Evolutionary conservation across 2,329 filamentous ascomycete species (phyloP), one percentile per base, ranked within the genome.

Genomic region (Colletotrichum sansevieriae): DNA sequence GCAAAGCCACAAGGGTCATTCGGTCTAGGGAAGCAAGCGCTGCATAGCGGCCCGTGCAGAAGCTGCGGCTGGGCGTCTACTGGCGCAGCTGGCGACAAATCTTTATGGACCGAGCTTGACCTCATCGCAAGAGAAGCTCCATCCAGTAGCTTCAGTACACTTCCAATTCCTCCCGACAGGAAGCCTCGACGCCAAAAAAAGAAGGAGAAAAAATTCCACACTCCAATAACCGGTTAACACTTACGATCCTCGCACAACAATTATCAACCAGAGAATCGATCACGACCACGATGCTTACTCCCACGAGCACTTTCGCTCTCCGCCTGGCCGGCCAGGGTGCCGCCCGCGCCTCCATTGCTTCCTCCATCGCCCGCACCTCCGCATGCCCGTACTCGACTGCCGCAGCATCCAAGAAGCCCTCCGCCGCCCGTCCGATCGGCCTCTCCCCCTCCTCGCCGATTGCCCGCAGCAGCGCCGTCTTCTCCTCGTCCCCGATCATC

Each of bases 221-320:
- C 65, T 41, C 47, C 37, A 22, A 22, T 22, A 4, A 22, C 22
- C 20, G n/a, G 33, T 51, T 12, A 20, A 70, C 29, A 29, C 29
- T 41, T 44, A 57, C 58, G 10, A 22, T 22, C n/a, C 2, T n/a
- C n/a, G 22, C 22, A 35, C 18, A 12, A 39, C 35, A 12, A 15
- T 49, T 13, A 25, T 11, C 13, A n/a, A 35, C 1, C n/a, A 29
- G 18, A 43, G 49, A 44, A 57, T 5, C 20, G 29, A 49, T 18
- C 11, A 58, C 58, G 11, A 2, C 10, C 65, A 66, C 43, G 20
- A 79, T 79, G 77, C 69, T 79, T 64, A 73, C 74, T 43, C 71
- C 74, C 43, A 75, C 76, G 57, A 74, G 76, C 47, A 75, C 73
- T 5, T 74, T 79, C 57, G 76, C 77, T 63, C 72, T 76, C 35